Percentiles rank a stretch among this genome's conserved stretches.
phyloP scores from a whole-genome alignment of 352 stramenopile genomes.

The Phytophthora foliorum region DNA sequence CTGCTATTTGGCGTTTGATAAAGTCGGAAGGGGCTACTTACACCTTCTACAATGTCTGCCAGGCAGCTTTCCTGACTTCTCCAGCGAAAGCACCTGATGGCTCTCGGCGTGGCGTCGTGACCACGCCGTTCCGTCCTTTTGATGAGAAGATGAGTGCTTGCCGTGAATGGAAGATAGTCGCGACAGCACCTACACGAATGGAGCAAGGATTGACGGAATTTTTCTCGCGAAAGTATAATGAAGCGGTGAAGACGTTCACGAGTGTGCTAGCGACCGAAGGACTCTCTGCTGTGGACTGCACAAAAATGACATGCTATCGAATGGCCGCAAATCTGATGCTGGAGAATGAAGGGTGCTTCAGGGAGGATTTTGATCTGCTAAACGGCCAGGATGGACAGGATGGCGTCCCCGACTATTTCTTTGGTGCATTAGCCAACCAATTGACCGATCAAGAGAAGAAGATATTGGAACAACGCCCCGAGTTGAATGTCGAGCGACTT shows the following conservation, averaged over 20 bases:
- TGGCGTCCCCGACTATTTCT: neutral
- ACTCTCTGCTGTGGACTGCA: neutral
- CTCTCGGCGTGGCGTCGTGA: constrained; percentile 6
- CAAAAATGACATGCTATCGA: constrained; percentile 12
- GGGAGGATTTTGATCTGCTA: neutral
- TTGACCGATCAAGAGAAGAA: neutral
- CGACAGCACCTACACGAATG: neutral
- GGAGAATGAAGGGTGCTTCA: constrained; percentile 4
- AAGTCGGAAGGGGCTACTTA: neutral
- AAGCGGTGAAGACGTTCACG: constrained; percentile 1
- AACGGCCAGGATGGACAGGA: neutral
- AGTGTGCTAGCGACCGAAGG: neutral
- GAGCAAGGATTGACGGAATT: constrained; percentile 11
- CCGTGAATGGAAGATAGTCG: constrained; percentile 12
- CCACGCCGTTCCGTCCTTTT: neutral
- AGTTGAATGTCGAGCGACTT: neutral
- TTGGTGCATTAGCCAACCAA: neutral
- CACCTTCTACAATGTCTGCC: constrained; percentile 9
- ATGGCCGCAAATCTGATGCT: constrained; percentile 10
- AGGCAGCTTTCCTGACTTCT: constrained; percentile 12
- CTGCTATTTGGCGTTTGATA: constrained; percentile 17
- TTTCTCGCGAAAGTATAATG: constrained; percentile 2
- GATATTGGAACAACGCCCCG: neutral
- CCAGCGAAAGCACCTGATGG: neutral
- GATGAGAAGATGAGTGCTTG: neutral